Percentiles rank a stretch among this genome's conserved stretches.
Evolutionary conservation across 129 eudicot genomes (phyloP).

Genomic region (Flaveria brownii): DNA sequence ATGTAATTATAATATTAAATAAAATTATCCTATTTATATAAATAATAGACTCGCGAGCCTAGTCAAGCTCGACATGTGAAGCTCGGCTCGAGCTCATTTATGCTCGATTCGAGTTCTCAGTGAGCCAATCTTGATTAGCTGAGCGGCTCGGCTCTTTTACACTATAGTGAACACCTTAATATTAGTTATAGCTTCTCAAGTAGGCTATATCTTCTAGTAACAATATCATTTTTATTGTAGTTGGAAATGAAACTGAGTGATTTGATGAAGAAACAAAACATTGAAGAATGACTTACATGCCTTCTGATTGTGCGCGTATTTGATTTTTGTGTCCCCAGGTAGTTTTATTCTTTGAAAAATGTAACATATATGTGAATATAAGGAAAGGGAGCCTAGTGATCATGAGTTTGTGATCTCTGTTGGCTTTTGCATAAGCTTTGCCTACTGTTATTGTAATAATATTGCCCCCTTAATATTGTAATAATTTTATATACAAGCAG

Average conservation of each 20-base stretch:
- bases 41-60: not conserved
- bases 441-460: slow-evolving; percentile 28
- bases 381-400: slow-evolving; percentile 25
- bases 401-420: slow-evolving; percentile 24
- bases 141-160: not conserved
- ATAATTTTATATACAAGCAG: slow-evolving; percentile 12
- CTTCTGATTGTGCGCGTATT: not conserved
- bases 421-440: slow-evolving; percentile 25
- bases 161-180: too few species aligned
- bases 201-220: not conserved
- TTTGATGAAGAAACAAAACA: slow-evolving; percentile 17
- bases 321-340: not conserved
- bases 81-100: too few species aligned
- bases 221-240: not conserved
- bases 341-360: slow-evolving; percentile 30
- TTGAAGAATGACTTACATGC: slow-evolving; percentile 2
- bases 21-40: not conserved
- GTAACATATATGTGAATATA: slow-evolving; percentile 36
- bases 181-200: not conserved
- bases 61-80: not conserved
- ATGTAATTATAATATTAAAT: not conserved
- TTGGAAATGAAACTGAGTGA: slow-evolving; percentile 17
- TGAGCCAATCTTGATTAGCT: not conserved
- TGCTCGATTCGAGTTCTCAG: too few species aligned
- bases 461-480: slow-evolving; percentile 12